Base-by-base conservation (phyloP, 2,329 filamentous ascomycete genomes). In the Didymella arachidicola region DNA sequence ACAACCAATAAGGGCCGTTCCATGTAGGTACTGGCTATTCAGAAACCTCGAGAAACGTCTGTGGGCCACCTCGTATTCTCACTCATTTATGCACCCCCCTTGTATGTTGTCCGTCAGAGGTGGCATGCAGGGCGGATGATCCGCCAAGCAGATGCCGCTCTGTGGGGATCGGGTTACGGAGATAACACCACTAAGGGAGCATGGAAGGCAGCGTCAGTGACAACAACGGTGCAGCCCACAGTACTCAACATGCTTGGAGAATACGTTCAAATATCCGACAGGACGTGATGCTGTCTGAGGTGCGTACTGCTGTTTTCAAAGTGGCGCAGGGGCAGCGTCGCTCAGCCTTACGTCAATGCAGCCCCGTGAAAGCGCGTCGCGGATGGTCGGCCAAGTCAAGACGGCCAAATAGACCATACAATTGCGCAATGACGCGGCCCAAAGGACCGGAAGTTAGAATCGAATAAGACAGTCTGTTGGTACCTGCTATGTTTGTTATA, bases 341-440 rank as follows among this genome's bases (percentile, higher is more conserved):
- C 12, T 44, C 45, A 44, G 39, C 32, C 46, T 12, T 45, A 50
- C 19, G 22, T 41, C 36, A 39, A 39, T 39, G 36, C 36, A 19
- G 36, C 32, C 32, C 32, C 32, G 49, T 18, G 30, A 39, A 18
- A 19, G 45, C 2, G 22, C 22, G 22, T 22, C 22, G 22, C 56
- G 56, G 56, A 51, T 14, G 56, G 45, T 54, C 56, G 39, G 32
- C 39, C 30, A 53, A 32, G 14, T 30, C 7, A 12, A 44, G 38
- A 53, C 39, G 39, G 50, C 39, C 29, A 41, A 29, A 45, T 25
- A 36, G 12, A 39, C 27, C 19, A 43, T 4, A 25, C 45, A 42
- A 46, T 42, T 19, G 19, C 39, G 50, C 45, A 50, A 59, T 59
- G 56, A 54, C 50, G 41, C 50, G 50, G 56, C 51, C 45, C 12